Evolutionary conservation across 2,329 filamentous ascomycete genomes (phyloP).

Genomic region (Phialophora verrucosa): DNA sequence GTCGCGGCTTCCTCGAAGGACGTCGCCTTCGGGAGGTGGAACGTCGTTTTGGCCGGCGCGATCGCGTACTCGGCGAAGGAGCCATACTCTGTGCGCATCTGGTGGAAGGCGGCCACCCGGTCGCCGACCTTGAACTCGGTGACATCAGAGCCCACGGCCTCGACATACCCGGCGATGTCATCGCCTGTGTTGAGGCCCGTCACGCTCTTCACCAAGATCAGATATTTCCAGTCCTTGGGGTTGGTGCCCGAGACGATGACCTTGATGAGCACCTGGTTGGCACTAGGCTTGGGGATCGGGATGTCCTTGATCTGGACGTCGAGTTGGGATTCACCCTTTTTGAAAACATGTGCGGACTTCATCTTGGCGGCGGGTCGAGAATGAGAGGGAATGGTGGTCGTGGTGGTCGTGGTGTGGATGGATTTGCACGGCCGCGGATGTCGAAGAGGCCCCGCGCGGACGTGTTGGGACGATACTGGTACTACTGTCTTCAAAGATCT

Average conservation of each 20-base stretch:
- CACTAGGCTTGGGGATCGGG: constrained; percentile 49
- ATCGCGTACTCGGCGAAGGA: constrained; percentile 65
- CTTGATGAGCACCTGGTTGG: constrained; percentile 49
- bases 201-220: constrained; percentile 19
- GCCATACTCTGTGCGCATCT: constrained; percentile 58
- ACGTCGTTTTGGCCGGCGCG: constrained; percentile 60
- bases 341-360: constrained; percentile 33
- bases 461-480: not conserved
- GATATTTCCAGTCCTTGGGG: constrained; percentile 58
- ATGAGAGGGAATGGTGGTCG: not conserved
- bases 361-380: constrained; percentile 10
- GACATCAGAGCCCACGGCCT: constrained; percentile 59
- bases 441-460: not conserved
- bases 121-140: constrained; percentile 62
- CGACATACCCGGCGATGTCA: constrained; percentile 59
- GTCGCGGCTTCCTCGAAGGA: constrained; percentile 58
- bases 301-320: constrained; percentile 45
- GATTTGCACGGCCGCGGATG: not conserved
- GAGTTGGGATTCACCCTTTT: constrained; percentile 15
- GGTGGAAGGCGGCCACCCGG: constrained; percentile 57
- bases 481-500: not conserved
- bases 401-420: not conserved
- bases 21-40: constrained; percentile 58
- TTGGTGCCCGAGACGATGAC: constrained; percentile 53
- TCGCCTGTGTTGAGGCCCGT: constrained; percentile 54